phyloP scores from a whole-genome alignment of 2,329 filamentous ascomycete genomes.

The Colletotrichum chlorophyti region DNA sequence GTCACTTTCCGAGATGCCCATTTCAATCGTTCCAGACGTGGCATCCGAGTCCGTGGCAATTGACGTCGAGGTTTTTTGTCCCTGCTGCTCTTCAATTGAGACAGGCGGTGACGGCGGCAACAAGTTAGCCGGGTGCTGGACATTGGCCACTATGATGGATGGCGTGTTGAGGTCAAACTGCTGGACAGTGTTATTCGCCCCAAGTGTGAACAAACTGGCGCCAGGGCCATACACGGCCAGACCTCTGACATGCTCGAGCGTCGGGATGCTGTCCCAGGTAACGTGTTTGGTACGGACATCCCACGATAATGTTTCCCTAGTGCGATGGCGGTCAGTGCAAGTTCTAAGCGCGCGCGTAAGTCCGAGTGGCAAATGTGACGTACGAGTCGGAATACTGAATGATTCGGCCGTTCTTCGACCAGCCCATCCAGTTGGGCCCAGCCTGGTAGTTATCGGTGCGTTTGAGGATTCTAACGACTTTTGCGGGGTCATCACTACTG shows the following conservation, averaged over 20 bases:
- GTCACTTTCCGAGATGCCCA: conserved; percentile 74
- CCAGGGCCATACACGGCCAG: conserved; percentile 89
- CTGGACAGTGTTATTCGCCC: conserved; percentile 86
- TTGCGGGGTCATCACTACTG: conserved; percentile 76
- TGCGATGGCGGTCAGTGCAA: conserved; percentile 34
- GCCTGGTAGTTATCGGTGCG: conserved; percentile 75
- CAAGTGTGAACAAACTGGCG: conserved; percentile 90
- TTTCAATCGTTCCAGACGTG: conserved; percentile 62
- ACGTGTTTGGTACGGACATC: conserved; percentile 98
- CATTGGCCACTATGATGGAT: conserved; percentile 80
- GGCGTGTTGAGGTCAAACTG: conserved; percentile 93
- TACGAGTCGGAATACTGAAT: conserved; percentile 92
- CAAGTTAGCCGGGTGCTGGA: conserved; percentile 82
- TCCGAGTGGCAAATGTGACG: conserved; percentile 33
- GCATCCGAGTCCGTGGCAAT: conserved; percentile 60
- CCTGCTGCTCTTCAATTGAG: conserved; percentile 74
- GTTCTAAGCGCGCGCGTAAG: conserved; percentile 56
- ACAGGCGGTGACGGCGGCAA: conserved; percentile 84
- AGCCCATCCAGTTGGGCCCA: conserved; percentile 94
- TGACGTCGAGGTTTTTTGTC: conserved; percentile 56
- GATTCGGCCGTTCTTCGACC: conserved; percentile 97
- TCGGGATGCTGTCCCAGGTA: conserved; percentile 87
- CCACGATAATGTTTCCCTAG: conserved; percentile 90
- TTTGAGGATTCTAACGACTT: conserved; percentile 87
- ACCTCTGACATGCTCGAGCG: conserved; percentile 79